Percentiles rank a stretch among this genome's conserved stretches.
phyloP scores from a whole-genome alignment of 2,329 filamentous ascomycete species.

The Lachnellula subtilissima region DNA sequence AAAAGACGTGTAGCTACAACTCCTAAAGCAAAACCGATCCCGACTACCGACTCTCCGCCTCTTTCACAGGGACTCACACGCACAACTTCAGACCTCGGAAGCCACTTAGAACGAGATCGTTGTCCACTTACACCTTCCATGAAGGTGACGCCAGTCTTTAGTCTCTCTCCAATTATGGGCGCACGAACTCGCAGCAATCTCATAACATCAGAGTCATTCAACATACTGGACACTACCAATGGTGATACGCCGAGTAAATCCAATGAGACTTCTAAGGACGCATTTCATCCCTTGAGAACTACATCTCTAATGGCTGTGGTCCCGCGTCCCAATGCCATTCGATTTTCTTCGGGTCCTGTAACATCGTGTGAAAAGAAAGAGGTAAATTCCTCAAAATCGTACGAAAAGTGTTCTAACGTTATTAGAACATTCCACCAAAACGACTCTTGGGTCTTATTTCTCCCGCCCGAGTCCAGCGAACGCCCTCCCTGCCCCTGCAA shows the following conservation, averaged over 20 bases:
- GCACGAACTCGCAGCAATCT: too few species aligned
- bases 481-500: constrained; percentile 35
- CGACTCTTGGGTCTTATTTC: constrained; percentile 15
- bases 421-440: constrained; percentile 9
- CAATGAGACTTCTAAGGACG: neutral
- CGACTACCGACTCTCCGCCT: neutral
- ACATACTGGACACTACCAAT: too few species aligned
- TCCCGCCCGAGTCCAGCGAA: constrained; percentile 6
- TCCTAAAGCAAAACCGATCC: neutral
- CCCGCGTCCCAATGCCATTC: constrained; percentile 6
- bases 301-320: constrained; percentile 7
- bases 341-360: constrained; percentile 15
- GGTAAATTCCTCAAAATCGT: constrained; percentile 4
- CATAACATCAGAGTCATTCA: too few species aligned
- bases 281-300: neutral
- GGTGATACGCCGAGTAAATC: too few species aligned
- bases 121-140: neutral
- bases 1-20: neutral
- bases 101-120: neutral
- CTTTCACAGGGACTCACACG: neutral
- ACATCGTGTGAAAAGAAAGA: constrained; percentile 14
- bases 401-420: constrained; percentile 1
- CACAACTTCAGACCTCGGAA: neutral
- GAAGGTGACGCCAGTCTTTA: too few species aligned
- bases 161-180: too few species aligned